Base-by-base conservation (phyloP, 768 basidiomycete species). In the Naganishia randhawae region DNA sequence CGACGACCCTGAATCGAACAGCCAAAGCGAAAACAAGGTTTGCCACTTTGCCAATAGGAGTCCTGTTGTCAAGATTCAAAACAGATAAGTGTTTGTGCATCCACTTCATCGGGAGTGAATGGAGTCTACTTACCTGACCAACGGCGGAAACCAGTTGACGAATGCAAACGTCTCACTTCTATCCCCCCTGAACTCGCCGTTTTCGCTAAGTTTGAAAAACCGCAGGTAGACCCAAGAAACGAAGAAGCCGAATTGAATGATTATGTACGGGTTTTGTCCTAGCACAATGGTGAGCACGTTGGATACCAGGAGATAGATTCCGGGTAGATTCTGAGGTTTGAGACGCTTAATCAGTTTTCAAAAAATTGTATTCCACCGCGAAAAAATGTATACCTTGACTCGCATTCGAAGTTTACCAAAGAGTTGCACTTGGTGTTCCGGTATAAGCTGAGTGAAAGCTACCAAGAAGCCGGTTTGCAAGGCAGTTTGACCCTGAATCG, bases 191-290 rank as follows among this genome's bases (percentile, higher is more conserved):
- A 82, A 81, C 4, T 86, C 85, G 37, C 83, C 83, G 4, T 78
- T 78, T 57, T 85, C 81, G 74, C 89, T 89, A 78, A 89, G 88
- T 82, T 98, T 98, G 84, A 97, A 92, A 83, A 99, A 98, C 41
- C 96, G 87, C 37, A 99, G 85, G 81, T 96, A 99, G 64, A 91
- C 84, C 90, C 92, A 99, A 35, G 89, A 54, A 9, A 93, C 90
- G 66, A 96, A 89, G 92, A 95, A 99, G n/a, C 95, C 96, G 78
- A 97, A 99, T 77, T 99, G 96, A 71, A 98, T 93, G 53, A 77
- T 73, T 48, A 79, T 78, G 68, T 75, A 77, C 0, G 80, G 80
- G 22, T 73, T 75, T 25, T 73, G 66, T 17, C 74, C 76, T 29
- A 78, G 69, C 14, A 78, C 50, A 53, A 79, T 37, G 57, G 75